Percentiles rank a stretch among this genome's conserved stretches.
These are phyloP conservation scores for Rhizoctonia solani DNA, from an alignment of 1,284 basidiomycete genomes.

Conservation along the genomic window DNA sequence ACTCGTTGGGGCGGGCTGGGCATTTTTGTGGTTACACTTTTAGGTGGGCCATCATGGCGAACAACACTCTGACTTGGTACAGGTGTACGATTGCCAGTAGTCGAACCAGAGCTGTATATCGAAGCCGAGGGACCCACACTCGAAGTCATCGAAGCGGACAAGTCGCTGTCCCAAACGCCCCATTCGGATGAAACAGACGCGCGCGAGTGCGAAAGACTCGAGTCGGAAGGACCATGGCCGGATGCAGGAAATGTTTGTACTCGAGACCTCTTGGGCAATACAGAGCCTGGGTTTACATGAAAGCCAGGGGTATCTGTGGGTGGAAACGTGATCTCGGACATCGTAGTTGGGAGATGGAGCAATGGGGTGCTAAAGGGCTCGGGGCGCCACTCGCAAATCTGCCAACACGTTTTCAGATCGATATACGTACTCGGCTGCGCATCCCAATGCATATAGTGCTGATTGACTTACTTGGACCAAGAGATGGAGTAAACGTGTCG, in stretches of 20 bases:
- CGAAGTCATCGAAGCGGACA: constrained; percentile 17
- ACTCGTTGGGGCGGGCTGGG: background rate
- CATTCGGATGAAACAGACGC: constrained; percentile 25
- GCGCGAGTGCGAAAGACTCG: constrained; percentile 16
- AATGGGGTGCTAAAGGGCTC: background rate
- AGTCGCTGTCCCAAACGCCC: constrained; percentile 19
- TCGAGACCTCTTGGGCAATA: background rate
- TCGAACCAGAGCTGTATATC: constrained; percentile 7
- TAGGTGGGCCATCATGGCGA: constrained; percentile 1
- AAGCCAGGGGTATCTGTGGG: constrained; percentile 18
- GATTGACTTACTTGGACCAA: too few relatives aligned
- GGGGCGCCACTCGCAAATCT: too few relatives aligned
- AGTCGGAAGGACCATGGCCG: background rate
- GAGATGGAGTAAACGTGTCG: too few relatives aligned
- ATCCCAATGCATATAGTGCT: background rate
- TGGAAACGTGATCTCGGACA: constrained; percentile 17
- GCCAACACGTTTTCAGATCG: too few relatives aligned
- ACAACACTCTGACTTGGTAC: constrained; percentile 5
- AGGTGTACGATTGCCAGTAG: constrained; percentile 10
- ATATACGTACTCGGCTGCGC: too few relatives aligned
- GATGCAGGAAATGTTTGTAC: constrained; percentile 12
- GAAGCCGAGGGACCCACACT: constrained; percentile 15
- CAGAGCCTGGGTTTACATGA: constrained; percentile 25
- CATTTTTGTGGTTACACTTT: background rate
- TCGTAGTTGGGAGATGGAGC: background rate